phyloP scores from a whole-genome alignment of 257 asterid species.

The Lycium barbarum region DNA sequence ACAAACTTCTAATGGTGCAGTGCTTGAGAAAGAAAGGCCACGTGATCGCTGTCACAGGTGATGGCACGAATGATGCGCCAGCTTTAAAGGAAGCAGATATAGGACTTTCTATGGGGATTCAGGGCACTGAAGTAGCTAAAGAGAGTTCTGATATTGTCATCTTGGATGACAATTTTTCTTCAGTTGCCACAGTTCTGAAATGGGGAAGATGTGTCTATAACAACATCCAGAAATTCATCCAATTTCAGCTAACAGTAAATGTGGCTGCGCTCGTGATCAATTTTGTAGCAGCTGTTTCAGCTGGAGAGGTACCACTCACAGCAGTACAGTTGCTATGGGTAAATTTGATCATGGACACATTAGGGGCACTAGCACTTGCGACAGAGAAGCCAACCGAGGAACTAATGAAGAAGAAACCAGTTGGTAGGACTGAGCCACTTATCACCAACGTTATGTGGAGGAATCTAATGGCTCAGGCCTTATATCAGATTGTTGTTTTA shows the following conservation, averaged over 20 bases:
- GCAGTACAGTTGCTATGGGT: slow-evolving; percentile 68
- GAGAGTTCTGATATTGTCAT: slow-evolving; percentile 79
- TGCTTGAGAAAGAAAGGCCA: slow-evolving; percentile 65
- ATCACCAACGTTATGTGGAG: slow-evolving; percentile 63
- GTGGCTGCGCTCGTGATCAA: slow-evolving; percentile 63
- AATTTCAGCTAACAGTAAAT: slow-evolving; percentile 67
- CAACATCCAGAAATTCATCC: slow-evolving; percentile 75
- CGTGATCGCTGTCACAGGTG: slow-evolving; percentile 80
- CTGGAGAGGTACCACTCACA: slow-evolving; percentile 71
- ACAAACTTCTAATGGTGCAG: slow-evolving; percentile 78
- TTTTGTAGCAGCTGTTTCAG: slow-evolving; percentile 67
- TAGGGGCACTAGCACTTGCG: slow-evolving; percentile 59
- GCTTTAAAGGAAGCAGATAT: slow-evolving; percentile 74
- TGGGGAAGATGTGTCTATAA: slow-evolving; percentile 66
- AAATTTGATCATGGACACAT: slow-evolving; percentile 56
- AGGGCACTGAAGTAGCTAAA: slow-evolving; percentile 74
- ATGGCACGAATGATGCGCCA: slow-evolving; percentile 77
- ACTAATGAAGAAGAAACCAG: slow-evolving; percentile 52
- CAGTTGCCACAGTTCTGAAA: slow-evolving; percentile 58
- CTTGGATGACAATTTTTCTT: slow-evolving; percentile 66
- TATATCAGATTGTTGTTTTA: slow-evolving; percentile 48
- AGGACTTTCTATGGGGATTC: slow-evolving; percentile 78
- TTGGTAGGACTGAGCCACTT: slow-evolving; percentile 51
- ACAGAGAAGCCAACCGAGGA: slow-evolving; percentile 56
- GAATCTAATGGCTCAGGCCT: slow-evolving; percentile 51